Evolutionary conservation across 768 basidiomycete genomes (phyloP).

Genomic region (Roridomyces roridus): DNA sequence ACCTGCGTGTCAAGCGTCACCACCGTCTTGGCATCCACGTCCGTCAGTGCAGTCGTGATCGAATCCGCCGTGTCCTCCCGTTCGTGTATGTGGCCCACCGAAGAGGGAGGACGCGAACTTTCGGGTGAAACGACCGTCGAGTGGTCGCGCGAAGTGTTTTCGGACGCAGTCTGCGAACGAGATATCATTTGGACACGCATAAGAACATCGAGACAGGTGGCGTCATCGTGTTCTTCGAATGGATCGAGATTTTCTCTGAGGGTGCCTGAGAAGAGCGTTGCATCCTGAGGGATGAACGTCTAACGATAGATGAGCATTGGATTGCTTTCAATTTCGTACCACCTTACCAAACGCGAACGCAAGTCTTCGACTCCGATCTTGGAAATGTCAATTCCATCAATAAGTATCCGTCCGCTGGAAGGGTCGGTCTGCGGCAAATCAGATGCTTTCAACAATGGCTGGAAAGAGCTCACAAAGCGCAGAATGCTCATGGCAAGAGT

Average conservation of each 20-base stretch:
- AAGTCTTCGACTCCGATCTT: slow-evolving; percentile 60
- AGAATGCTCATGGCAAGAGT: slow-evolving; percentile 73
- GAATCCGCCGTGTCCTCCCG: slow-evolving; percentile 47
- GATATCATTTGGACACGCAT: slow-evolving; percentile 80
- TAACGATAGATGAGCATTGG: slow-evolving; percentile 11
- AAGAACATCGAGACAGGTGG: slow-evolving; percentile 81
- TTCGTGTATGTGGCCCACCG: slow-evolving; percentile 35
- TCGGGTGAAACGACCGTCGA: slow-evolving; percentile 55
- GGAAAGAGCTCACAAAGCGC: slow-evolving; percentile 52
- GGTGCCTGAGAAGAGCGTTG: slow-evolving; percentile 68
- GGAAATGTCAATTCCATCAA: slow-evolving; percentile 75
- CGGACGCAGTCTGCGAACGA: slow-evolving; percentile 53
- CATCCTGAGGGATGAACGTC: slow-evolving; percentile 64
- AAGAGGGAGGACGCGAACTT: slow-evolving; percentile 47
- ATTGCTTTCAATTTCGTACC: not conserved
- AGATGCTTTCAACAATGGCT: not conserved
- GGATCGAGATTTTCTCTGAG: slow-evolving; percentile 27
- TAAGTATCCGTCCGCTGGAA: slow-evolving; percentile 57
- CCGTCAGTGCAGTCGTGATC: slow-evolving; percentile 46
- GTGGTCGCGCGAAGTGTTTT: slow-evolving; percentile 53
- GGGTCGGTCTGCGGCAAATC: slow-evolving; percentile 54
- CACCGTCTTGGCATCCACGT: slow-evolving; percentile 58
- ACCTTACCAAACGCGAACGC: slow-evolving; percentile 20
- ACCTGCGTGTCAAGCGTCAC: slow-evolving; percentile 80
- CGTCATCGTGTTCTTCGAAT: slow-evolving; percentile 70